A percentile compares a stretch with the other conserved stretches of the same genome.
Evolutionary conservation across 345 rosid species (phyloP).

Genomic region (Pugionium dolabratum): DNA sequence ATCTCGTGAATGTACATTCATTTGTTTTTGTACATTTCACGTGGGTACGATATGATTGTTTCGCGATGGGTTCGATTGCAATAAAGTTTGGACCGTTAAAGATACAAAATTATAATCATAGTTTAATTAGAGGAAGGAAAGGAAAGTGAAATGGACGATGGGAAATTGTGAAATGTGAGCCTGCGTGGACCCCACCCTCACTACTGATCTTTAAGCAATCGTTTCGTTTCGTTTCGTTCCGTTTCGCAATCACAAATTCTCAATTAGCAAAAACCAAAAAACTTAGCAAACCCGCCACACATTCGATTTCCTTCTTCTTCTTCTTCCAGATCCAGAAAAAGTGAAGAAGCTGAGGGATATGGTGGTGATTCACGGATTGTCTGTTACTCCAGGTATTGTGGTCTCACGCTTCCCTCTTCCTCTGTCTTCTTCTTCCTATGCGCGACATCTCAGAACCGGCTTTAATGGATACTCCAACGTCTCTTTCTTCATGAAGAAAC

Average conservation of each 20-base stretch:
- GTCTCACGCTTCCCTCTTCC: conserved; percentile 36
- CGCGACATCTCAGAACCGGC: conserved; percentile 30
- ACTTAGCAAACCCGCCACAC: conserved; percentile 31
- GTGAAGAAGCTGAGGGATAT: conserved; percentile 23
- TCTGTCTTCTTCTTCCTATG: conserved; percentile 17
- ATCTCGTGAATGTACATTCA: too few species aligned
- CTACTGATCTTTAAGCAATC: conserved; percentile 40
- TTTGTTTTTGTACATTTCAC: too few species aligned
- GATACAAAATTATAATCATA: not conserved
- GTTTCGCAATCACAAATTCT: conserved; percentile 23
- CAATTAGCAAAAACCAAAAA: not conserved
- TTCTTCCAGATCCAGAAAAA: conserved; percentile 29
- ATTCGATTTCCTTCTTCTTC: conserved; percentile 30
- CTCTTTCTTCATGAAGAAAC: conserved; percentile 55
- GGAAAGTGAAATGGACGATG: conserved; percentile 35
- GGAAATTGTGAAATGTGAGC: conserved; percentile 23
- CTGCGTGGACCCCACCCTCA: conserved; percentile 28
- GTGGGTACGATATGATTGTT: too few species aligned
- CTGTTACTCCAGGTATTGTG: conserved; percentile 35
- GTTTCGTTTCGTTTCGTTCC: conserved; percentile 8
- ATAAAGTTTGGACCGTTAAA: conserved; percentile 18
- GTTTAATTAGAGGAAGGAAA: not conserved
- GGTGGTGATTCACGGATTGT: conserved; percentile 39
- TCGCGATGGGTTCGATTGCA: too few species aligned
- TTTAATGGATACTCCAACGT: conserved; percentile 46